These are phyloP conservation scores for Ganoderma resinaceum DNA, from an alignment of 1,284 basidiomycete species.

Conservation along the genomic window DNA sequence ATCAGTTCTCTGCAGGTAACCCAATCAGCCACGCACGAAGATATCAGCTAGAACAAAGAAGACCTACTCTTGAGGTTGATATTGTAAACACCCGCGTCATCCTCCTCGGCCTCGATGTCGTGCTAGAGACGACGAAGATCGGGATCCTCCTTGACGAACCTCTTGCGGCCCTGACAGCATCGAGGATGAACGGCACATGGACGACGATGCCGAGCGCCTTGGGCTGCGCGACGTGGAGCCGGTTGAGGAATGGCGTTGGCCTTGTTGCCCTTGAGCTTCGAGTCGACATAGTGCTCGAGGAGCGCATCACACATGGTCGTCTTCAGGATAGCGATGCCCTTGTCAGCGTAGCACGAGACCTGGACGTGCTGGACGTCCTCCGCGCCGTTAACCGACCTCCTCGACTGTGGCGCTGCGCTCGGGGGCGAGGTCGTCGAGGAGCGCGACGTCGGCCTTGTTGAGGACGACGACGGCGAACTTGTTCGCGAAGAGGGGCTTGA, in stretches of 20 bases:
- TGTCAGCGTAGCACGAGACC: slow-evolving; percentile 92
- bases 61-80: slow-evolving; percentile 86
- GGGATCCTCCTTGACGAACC: slow-evolving; percentile 88
- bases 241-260: slow-evolving; percentile 91
- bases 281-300: slow-evolving; percentile 91
- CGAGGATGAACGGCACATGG: slow-evolving; percentile 88
- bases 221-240: slow-evolving; percentile 93
- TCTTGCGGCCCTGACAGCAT: slow-evolving; percentile 77
- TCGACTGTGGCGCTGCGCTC: slow-evolving; percentile 83
- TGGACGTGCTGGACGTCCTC: slow-evolving; percentile 80
- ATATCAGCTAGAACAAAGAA: slow-evolving; percentile 5
- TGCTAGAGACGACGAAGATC: slow-evolving; percentile 72
- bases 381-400: slow-evolving; percentile 80
- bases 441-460: slow-evolving; percentile 94
- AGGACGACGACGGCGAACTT: slow-evolving; percentile 93
- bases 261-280: slow-evolving; percentile 92
- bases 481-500: slow-evolving; percentile 93
- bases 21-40: slow-evolving; percentile 20
- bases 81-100: slow-evolving; percentile 90
- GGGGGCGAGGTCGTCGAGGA: slow-evolving; percentile 80
- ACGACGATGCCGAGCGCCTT: slow-evolving; percentile 87
- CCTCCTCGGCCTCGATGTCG: slow-evolving; percentile 85
- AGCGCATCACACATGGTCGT: slow-evolving; percentile 93
- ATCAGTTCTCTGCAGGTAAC: slow-evolving; percentile 77
- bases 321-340: slow-evolving; percentile 95